Conservation (phyloP, 2,329 filamentous ascomycete species). For the Sporothrix schenckii region DNA sequence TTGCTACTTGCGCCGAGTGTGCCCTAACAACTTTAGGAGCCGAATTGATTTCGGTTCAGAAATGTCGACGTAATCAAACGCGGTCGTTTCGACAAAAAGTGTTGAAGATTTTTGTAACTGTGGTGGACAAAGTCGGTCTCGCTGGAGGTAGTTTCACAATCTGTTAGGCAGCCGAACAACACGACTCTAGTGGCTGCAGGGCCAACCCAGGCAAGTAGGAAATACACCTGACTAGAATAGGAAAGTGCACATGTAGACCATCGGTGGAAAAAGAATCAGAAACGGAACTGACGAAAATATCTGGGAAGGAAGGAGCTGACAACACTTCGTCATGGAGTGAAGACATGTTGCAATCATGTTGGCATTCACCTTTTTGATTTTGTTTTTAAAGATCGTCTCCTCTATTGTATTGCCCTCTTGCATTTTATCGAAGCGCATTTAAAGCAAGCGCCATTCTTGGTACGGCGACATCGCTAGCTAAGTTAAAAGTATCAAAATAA, state of each 20-base stretch:
- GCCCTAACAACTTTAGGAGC: no score
- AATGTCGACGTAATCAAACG: no score
- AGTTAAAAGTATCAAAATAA: neutral
- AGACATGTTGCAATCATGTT: no score
- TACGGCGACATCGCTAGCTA: neutral
- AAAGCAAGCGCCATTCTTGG: no score
- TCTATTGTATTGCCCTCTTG: no score
- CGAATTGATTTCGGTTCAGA: no score
- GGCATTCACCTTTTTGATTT: no score
- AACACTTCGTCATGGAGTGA: no score
- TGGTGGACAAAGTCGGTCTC: neutral
- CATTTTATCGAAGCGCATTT: no score
- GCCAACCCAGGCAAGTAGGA: neutral
- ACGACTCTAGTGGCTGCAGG: neutral
- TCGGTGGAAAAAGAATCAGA: neutral
- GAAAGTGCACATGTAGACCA: neutral
- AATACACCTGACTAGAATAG: neutral
- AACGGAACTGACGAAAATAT: neutral
- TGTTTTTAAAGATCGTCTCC: no score
- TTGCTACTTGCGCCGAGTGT: neutral
- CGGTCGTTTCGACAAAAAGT: neutral
- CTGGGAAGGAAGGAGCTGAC: neutral
- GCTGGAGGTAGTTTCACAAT: neutral
- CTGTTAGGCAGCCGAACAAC: neutral
- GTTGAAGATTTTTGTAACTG: constrained; percentile 19